Conservation (phyloP, 495 filamentous ascomycete genomes). For the Trichoderma reesei region DNA sequence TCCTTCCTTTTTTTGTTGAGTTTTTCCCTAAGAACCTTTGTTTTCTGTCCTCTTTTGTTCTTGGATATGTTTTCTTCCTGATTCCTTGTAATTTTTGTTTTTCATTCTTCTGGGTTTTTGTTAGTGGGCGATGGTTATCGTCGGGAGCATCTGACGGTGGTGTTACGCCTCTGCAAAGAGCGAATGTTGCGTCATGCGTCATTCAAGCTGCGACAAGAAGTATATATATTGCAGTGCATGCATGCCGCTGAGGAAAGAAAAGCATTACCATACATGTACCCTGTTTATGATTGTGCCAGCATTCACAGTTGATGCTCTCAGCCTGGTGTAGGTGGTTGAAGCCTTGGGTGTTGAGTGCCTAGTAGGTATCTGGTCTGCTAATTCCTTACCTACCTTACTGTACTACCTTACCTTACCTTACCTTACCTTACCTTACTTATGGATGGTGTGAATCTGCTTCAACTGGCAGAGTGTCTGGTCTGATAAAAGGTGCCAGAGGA, state of each 20-base stretch:
- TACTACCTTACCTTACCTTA: too few species aligned
- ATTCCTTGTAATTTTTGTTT: not conserved
- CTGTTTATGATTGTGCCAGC: too few species aligned
- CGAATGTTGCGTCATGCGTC: not conserved
- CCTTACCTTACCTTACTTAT: too few species aligned
- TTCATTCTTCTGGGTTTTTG: not conserved
- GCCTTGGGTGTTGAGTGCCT: too few species aligned
- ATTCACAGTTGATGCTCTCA: too few species aligned
- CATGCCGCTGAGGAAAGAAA: not conserved
- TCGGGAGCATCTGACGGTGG: constrained; percentile 1
- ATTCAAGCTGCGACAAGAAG: not conserved
- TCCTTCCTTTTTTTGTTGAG: not conserved
- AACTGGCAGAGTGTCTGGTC: too few species aligned
- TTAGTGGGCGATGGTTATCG: not conserved
- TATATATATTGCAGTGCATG: constrained; percentile 1
- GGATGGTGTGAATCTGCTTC: too few species aligned
- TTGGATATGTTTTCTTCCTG: not conserved
- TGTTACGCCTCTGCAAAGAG: constrained; percentile 4
- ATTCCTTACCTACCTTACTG: too few species aligned
- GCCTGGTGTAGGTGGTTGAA: too few species aligned
- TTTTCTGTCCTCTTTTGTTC: not conserved
- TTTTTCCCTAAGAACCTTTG: not conserved
- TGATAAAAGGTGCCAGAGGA: too few species aligned
- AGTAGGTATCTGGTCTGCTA: too few species aligned
- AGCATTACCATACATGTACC: too few species aligned